Percentiles rank a stretch among this genome's conserved stretches.
Conservation (phyloP, 345 rosid species). For the Moringa oleifera region DNA sequence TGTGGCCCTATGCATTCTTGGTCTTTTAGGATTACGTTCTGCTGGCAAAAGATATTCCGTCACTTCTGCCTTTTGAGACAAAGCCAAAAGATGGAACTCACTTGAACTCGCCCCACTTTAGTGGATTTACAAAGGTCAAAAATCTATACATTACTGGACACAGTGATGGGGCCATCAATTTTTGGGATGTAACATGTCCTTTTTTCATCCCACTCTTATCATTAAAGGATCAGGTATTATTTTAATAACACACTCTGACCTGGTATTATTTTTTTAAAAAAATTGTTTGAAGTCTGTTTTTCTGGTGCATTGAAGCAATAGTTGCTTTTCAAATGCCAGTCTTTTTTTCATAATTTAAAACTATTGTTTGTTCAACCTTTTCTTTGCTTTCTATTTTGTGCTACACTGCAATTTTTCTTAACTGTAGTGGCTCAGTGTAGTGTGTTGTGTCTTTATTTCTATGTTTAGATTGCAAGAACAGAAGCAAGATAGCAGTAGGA, state of each 20-base stretch:
- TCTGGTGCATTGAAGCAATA: too few relatives aligned
- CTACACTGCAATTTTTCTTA: too few relatives aligned
- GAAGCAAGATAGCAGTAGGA: too few relatives aligned
- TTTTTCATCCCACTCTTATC: slow-evolving; percentile 52
- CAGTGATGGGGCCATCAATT: slow-evolving; percentile 67
- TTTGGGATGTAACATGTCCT: slow-evolving; percentile 84
- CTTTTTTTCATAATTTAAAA: too few relatives aligned
- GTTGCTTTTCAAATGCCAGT: too few relatives aligned
- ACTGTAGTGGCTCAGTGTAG: too few relatives aligned
- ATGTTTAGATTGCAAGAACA: too few relatives aligned
- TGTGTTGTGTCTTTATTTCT: too few relatives aligned
- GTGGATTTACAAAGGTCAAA: slow-evolving; percentile 67
- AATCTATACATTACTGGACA: slow-evolving; percentile 84
- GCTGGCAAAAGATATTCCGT: slow-evolving; percentile 41
- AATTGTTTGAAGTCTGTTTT: slow-evolving; percentile 2
- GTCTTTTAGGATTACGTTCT: slow-evolving; percentile 51
- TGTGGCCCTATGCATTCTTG: slow-evolving; percentile 11
- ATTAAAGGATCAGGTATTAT: slow-evolving; percentile 69
- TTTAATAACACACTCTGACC: neutral
- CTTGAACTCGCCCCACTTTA: slow-evolving; percentile 34
- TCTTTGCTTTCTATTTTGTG: too few relatives aligned
- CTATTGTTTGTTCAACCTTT: too few relatives aligned
- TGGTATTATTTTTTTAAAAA: neutral
- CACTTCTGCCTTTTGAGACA: slow-evolving; percentile 56
- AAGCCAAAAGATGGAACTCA: slow-evolving; percentile 46